These are phyloP conservation scores for Metarhizium sp. DNA, from an alignment of 2,329 filamentous ascomycete species.

Conservation along the genomic window DNA sequence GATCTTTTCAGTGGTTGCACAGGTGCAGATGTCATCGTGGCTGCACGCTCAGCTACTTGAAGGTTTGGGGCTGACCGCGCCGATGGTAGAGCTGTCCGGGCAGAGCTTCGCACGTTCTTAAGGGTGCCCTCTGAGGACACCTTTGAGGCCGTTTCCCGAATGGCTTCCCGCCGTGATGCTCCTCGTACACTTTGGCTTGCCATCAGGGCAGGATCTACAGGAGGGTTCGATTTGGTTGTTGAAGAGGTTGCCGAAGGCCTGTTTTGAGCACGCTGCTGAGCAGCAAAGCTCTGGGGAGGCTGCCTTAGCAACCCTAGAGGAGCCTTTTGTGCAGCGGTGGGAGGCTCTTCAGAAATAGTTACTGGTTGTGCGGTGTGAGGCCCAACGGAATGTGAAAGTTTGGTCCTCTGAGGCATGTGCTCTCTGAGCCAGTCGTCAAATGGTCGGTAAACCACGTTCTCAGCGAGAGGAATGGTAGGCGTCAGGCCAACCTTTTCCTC, in stretches of 20 bases:
- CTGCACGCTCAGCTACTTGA: constrained; percentile 20
- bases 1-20: constrained; percentile 16
- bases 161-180: constrained; percentile 18
- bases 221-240: constrained; percentile 15
- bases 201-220: constrained; percentile 13
- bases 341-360: constrained; percentile 23
- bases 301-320: constrained; percentile 38
- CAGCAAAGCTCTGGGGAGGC: constrained; percentile 56
- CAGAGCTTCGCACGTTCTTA: constrained; percentile 19
- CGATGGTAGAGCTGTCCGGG: constrained; percentile 17
- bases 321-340: constrained; percentile 21
- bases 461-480: constrained; percentile 51
- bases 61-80: constrained; percentile 17
- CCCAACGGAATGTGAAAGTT: constrained; percentile 3
- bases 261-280: constrained; percentile 52
- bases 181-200: constrained; percentile 21
- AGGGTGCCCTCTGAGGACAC: constrained; percentile 13
- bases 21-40: constrained; percentile 16
- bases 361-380: constrained; percentile 5
- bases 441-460: constrained; percentile 54
- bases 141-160: constrained; percentile 13
- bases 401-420: constrained; percentile 21
- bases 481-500: constrained; percentile 59
- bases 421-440: constrained; percentile 53
- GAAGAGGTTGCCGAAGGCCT: constrained; percentile 25